These are phyloP conservation scores for Nannochloris sp. DNA, from an alignment of 139 green algal species.

Conservation along the genomic window DNA sequence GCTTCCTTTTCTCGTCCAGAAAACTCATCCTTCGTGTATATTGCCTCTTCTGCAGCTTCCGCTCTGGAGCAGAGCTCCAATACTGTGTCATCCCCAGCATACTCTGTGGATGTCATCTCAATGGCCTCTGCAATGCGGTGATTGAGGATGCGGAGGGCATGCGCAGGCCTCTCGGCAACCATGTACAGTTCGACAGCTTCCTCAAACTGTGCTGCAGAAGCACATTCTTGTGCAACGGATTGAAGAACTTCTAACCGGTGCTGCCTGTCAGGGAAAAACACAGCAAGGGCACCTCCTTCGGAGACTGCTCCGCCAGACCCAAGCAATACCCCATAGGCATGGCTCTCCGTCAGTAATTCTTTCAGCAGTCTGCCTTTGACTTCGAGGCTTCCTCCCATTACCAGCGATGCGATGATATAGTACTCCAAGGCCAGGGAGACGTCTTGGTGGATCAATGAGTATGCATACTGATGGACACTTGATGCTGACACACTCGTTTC, in stretches of 20 bases:
- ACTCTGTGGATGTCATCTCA: conserved; percentile 13
- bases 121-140: conserved; percentile 43
- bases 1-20: conserved; percentile 25
- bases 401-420: conserved; percentile 56
- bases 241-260: conserved; percentile 52
- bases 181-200: conserved; percentile 80
- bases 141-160: conserved; percentile 62
- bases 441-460: conserved; percentile 42
- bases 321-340: conserved; percentile 46
- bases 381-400: conserved; percentile 22
- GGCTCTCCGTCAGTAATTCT: conserved; percentile 49
- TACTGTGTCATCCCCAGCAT: background rate
- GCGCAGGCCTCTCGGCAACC: conserved; percentile 45
- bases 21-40: background rate
- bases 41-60: conserved; percentile 9
- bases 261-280: conserved; percentile 35
- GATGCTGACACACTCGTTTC: background rate
- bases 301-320: conserved; percentile 36
- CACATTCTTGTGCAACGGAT: conserved; percentile 64
- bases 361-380: conserved; percentile 31
- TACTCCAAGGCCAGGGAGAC: conserved; percentile 59
- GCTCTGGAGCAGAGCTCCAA: background rate
- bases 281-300: conserved; percentile 35
- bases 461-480: conserved; percentile 48
- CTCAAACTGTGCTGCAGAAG: conserved; percentile 48